These are phyloP conservation scores for Xylariomycetidae sp. DNA, from an alignment of 2,329 filamentous ascomycete species.

Conservation along the genomic window DNA sequence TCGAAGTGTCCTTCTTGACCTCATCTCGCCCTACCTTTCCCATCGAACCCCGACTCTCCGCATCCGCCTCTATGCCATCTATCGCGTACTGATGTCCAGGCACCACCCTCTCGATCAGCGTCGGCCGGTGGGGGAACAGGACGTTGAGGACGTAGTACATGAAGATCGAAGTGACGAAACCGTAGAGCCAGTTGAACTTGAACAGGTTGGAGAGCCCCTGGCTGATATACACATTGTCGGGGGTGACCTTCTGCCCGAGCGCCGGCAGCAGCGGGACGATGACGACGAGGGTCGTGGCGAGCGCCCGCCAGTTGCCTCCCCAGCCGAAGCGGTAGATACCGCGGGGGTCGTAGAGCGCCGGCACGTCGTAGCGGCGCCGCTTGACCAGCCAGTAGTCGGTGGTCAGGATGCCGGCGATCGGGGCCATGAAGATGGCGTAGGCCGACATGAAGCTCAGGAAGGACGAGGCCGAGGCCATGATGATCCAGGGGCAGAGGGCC, in stretches of 20 bases:
- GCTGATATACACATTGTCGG: slow-evolving; percentile 16
- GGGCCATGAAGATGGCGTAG: slow-evolving; percentile 31
- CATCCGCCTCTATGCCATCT: slow-evolving; percentile 9
- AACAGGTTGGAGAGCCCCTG: slow-evolving; percentile 22
- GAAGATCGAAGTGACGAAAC: slow-evolving; percentile 18
- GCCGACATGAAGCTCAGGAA: slow-evolving; percentile 29
- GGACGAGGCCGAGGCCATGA: slow-evolving; percentile 24
- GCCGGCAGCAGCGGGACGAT: slow-evolving; percentile 28
- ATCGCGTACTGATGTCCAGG: slow-evolving; percentile 9
- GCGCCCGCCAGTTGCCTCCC: slow-evolving; percentile 30
- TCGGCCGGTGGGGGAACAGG: slow-evolving; percentile 15
- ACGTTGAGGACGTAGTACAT: slow-evolving; percentile 17
- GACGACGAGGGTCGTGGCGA: slow-evolving; percentile 15
- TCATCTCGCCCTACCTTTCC: no score
- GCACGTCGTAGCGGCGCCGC: slow-evolving; percentile 29
- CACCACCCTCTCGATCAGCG: slow-evolving; percentile 15
- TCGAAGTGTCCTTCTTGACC: no score
- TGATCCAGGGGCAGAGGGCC: slow-evolving; percentile 32
- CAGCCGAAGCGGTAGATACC: slow-evolving; percentile 30
- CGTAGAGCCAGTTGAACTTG: slow-evolving; percentile 26
- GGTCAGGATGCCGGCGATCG: slow-evolving; percentile 17
- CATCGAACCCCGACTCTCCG: not conserved
- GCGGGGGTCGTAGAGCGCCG: slow-evolving; percentile 30
- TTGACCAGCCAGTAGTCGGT: slow-evolving; percentile 25
- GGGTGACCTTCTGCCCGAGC: slow-evolving; percentile 22